phyloP scores from a whole-genome alignment of 2,329 filamentous ascomycete genomes.

The Stylonectria norvegica region DNA sequence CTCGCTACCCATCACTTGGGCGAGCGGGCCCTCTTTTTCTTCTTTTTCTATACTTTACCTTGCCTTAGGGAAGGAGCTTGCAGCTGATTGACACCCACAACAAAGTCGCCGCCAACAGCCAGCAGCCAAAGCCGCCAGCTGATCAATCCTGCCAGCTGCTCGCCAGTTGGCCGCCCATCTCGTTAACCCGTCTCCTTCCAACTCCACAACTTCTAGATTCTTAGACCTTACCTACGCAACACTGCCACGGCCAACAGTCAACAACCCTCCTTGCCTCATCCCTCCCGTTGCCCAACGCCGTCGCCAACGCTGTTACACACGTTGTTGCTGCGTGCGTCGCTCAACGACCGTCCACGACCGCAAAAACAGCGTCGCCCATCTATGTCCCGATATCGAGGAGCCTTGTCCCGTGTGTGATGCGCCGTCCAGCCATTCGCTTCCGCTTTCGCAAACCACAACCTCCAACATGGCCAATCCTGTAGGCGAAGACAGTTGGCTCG shows the following conservation, averaged over 20 bases:
- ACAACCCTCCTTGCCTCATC: too few relatives aligned
- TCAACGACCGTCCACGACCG: too few relatives aligned
- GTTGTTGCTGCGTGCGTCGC: too few relatives aligned
- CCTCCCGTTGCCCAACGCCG: too few relatives aligned
- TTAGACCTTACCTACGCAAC: not conserved
- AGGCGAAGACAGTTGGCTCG: slow-evolving; percentile 74
- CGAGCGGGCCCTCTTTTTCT: not conserved
- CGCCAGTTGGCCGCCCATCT: too few relatives aligned
- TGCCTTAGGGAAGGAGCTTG: not conserved
- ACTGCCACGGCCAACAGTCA: not conserved
- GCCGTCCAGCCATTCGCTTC: slow-evolving; percentile 13
- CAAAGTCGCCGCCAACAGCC: too few relatives aligned
- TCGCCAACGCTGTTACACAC: too few relatives aligned
- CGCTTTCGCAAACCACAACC: too few relatives aligned
- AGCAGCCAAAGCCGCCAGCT: too few relatives aligned
- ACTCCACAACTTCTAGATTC: not conserved
- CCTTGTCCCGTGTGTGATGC: slow-evolving; percentile 28
- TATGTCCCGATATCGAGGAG: slow-evolving; percentile 15
- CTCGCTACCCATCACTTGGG: not conserved
- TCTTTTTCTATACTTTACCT: not conserved
- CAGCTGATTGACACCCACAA: too few relatives aligned
- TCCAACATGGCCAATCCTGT: slow-evolving; percentile 54
- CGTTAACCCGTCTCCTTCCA: too few relatives aligned
- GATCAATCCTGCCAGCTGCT: too few relatives aligned
- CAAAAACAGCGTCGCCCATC: slow-evolving; percentile 2